A percentile compares a stretch with the other conserved stretches of the same genome.
phyloP scores from a whole-genome alignment of 2,329 filamentous ascomycete genomes.

The Tolypocladium tundrense region DNA sequence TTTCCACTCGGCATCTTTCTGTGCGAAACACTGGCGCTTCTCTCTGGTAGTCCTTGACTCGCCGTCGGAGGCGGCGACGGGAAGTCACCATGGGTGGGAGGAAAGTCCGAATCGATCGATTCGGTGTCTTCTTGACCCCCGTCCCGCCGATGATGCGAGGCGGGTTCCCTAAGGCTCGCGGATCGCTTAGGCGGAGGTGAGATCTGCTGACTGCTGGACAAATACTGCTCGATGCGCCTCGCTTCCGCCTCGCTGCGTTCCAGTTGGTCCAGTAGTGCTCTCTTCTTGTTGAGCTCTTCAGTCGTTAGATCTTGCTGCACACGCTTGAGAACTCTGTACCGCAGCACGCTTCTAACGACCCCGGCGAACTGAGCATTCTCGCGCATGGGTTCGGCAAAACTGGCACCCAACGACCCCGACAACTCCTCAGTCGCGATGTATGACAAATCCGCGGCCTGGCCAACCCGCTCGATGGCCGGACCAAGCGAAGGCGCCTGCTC shows the following conservation, averaged over 20 bases:
- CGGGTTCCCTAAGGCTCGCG: conserved; percentile 41
- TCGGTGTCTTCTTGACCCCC: conserved; percentile 65
- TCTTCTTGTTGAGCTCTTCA: conserved; percentile 86
- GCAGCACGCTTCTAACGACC: conserved; percentile 78
- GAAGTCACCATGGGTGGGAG: conserved; percentile 71
- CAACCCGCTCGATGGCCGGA: conserved; percentile 85
- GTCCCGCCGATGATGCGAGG: conserved; percentile 41
- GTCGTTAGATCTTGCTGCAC: conserved; percentile 97
- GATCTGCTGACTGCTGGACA: conserved; percentile 61
- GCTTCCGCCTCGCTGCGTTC: conserved; percentile 91
- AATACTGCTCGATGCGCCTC: conserved; percentile 84
- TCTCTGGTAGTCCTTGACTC: conserved; percentile 58
- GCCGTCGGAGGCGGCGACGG: conserved; percentile 56
- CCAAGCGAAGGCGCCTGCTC: conserved; percentile 84
- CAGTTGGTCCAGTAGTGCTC: conserved; percentile 69
- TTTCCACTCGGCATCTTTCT: conserved; percentile 77
- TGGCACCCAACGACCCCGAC: conserved; percentile 77
- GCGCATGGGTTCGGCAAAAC: conserved; percentile 94
- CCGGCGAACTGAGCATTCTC: conserved; percentile 96
- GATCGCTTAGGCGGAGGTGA: conserved; percentile 56
- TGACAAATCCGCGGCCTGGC: conserved; percentile 89
- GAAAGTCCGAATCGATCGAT: conserved; percentile 93
- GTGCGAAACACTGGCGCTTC: conserved; percentile 42
- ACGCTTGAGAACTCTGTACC: conserved; percentile 84
- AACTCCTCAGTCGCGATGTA: conserved; percentile 94